Evolutionary conservation across 2,329 filamentous ascomycete genomes (phyloP).

Genomic region (Penicillium sp.): DNA sequence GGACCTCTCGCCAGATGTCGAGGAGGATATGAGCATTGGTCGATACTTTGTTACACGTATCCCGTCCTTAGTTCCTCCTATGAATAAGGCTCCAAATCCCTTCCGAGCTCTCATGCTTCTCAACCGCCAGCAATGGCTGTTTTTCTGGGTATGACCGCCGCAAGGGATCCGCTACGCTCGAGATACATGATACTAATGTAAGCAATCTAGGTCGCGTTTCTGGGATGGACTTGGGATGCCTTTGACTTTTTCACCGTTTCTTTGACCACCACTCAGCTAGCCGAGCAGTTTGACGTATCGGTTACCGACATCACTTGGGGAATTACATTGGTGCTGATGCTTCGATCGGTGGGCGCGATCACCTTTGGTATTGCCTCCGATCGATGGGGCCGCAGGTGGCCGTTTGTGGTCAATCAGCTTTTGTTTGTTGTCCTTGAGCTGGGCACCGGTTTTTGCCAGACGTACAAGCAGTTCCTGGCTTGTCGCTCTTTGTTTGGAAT

Average conservation of each 20-base stretch:
- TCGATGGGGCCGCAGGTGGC: constrained; percentile 59
- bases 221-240: constrained; percentile 57
- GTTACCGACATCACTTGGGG: constrained; percentile 63
- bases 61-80: constrained; percentile 56
- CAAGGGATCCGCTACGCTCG: background rate
- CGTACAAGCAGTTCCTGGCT: constrained; percentile 59
- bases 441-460: constrained; percentile 59
- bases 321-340: constrained; percentile 59
- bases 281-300: constrained; percentile 53
- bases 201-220: constrained; percentile 35
- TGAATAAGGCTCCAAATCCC: constrained; percentile 55
- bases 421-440: constrained; percentile 63
- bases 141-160: constrained; percentile 45
- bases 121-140: constrained; percentile 59
- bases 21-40: constrained; percentile 33
- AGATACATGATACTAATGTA: background rate
- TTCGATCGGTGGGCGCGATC: constrained; percentile 59
- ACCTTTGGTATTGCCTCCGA: constrained; percentile 56
- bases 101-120: constrained; percentile 52
- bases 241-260: constrained; percentile 65
- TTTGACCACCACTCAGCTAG: constrained; percentile 55
- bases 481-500: constrained; percentile 62
- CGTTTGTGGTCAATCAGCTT: constrained; percentile 60
- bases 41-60: constrained; percentile 56
- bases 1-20: constrained; percentile 18